Percentiles rank a stretch among this genome's conserved stretches.
Evolutionary conservation across 352 stramenopile species (phyloP).

Genomic region (Nothophytophthora sp.): DNA sequence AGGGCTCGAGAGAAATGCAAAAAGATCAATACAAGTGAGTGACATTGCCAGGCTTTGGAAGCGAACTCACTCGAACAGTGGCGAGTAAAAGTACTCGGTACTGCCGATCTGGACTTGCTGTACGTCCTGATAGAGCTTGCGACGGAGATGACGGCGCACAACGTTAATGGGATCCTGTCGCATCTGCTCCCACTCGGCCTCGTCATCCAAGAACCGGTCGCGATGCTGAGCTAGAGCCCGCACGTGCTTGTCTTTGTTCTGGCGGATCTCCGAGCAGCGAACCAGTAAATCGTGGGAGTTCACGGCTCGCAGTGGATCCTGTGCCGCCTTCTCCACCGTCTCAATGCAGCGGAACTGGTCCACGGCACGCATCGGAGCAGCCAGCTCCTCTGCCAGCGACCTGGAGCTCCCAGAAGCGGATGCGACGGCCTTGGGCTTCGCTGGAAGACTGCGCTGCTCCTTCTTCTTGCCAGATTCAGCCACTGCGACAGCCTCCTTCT

Average conservation of each 20-base stretch:
- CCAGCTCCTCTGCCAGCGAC: neutral
- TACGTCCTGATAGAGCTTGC: conserved; percentile 52
- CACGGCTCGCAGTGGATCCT: conserved; percentile 46
- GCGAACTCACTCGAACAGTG: conserved; percentile 42
- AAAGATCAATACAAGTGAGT: too few species aligned
- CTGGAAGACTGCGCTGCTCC: neutral
- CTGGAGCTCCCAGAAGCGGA: conserved; percentile 2
- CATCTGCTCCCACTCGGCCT: conserved; percentile 64
- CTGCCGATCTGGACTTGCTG: conserved; percentile 67
- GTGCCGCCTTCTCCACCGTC: conserved; percentile 57
- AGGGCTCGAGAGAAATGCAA: too few species aligned
- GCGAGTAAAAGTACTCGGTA: conserved; percentile 67
- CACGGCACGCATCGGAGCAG: neutral
- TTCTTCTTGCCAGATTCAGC: neutral
- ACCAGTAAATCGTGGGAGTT: conserved; percentile 79
- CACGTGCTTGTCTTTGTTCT: conserved; percentile 50
- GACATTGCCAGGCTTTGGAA: too few species aligned
- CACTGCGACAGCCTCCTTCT: too few species aligned
- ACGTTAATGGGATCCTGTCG: conserved; percentile 73
- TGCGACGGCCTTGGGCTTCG: neutral
- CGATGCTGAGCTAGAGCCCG: conserved; percentile 40
- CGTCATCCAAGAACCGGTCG: conserved; percentile 55
- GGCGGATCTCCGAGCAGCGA: conserved; percentile 60
- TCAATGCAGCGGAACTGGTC: conserved; percentile 54
- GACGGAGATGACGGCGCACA: conserved; percentile 57